Percentiles rank a stretch among this genome's conserved stretches.
These are phyloP conservation scores for Apiospora phragmitis DNA, from an alignment of 2,329 filamentous ascomycete species.

Conservation along the genomic window DNA sequence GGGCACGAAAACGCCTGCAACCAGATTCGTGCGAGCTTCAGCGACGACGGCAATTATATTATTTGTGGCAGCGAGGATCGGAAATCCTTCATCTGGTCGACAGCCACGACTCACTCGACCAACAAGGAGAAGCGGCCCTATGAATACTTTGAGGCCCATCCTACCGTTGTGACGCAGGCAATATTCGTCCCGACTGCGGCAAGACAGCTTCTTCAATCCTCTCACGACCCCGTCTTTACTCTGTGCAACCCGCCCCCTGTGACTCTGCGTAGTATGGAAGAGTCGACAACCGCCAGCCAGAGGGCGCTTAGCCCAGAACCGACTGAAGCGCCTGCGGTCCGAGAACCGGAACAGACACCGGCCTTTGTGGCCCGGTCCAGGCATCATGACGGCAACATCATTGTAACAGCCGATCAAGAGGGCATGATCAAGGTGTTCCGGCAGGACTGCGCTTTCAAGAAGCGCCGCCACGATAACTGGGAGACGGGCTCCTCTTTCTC, in stretches of 20 bases:
- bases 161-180: conserved; percentile 85
- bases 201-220: conserved; percentile 73
- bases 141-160: conserved; percentile 90
- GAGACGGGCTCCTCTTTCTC: conserved; percentile 78
- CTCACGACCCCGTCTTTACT: conserved; percentile 92
- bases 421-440: conserved; percentile 93
- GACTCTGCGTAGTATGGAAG: conserved; percentile 73
- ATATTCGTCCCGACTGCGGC: conserved; percentile 80
- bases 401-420: conserved; percentile 85
- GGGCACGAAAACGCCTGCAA: conserved; percentile 88
- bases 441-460: conserved; percentile 85
- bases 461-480: conserved; percentile 75
- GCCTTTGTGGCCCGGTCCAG: conserved; percentile 74
- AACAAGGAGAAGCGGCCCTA: conserved; percentile 78
- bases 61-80: conserved; percentile 93
- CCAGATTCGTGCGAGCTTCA: conserved; percentile 88
- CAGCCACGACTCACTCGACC: conserved; percentile 58
- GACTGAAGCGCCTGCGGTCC: conserved; percentile 28
- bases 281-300: conserved; percentile 47
- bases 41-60: conserved; percentile 81
- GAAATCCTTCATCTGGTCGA: conserved; percentile 87
- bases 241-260: conserved; percentile 94
- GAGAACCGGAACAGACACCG: conserved; percentile 67
- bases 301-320: conserved; percentile 34
- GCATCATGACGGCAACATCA: conserved; percentile 83